These are phyloP conservation scores for Kodamaea suecica DNA, from an alignment of 1,139 yeast species.

Conservation along the genomic window DNA sequence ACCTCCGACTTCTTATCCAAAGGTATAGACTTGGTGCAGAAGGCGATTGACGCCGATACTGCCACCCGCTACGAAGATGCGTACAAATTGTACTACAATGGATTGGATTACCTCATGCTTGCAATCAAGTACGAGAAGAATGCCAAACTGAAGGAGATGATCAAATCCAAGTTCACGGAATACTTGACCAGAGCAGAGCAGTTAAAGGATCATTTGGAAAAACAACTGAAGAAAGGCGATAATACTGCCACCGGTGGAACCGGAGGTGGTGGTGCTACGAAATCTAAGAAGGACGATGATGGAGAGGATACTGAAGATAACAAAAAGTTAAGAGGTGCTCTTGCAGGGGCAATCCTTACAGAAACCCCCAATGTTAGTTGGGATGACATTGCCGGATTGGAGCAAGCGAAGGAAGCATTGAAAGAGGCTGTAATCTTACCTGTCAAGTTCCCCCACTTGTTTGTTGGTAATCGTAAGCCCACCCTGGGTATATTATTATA, in stretches of 20 bases:
- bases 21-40: constrained; percentile 90
- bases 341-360: constrained; percentile 86
- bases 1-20: constrained; percentile 83
- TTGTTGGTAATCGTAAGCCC: constrained; percentile 92
- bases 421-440: constrained; percentile 98
- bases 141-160: constrained; percentile 81
- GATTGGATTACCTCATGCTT: constrained; percentile 90
- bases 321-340: constrained; percentile 84
- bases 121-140: constrained; percentile 96
- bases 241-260: constrained; percentile 45
- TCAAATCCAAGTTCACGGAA: constrained; percentile 85
- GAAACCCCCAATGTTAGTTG: constrained; percentile 93
- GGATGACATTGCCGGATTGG: constrained; percentile 96
- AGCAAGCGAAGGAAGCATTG: constrained; percentile 90
- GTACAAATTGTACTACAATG: constrained; percentile 86
- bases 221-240: constrained; percentile 46
- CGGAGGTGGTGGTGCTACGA: constrained; percentile 51
- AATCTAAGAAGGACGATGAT: constrained; percentile 50
- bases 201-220: constrained; percentile 83
- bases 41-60: constrained; percentile 93
- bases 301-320: constrained; percentile 74
- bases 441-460: constrained; percentile 89
- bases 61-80: constrained; percentile 93
- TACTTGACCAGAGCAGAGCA: constrained; percentile 93
- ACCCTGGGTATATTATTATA: constrained; percentile 86